A percentile compares a stretch with the other conserved stretches of the same genome.
These are phyloP conservation scores for Termitomyces sp. DNA, from an alignment of 768 basidiomycete species.

Conservation along the genomic window DNA sequence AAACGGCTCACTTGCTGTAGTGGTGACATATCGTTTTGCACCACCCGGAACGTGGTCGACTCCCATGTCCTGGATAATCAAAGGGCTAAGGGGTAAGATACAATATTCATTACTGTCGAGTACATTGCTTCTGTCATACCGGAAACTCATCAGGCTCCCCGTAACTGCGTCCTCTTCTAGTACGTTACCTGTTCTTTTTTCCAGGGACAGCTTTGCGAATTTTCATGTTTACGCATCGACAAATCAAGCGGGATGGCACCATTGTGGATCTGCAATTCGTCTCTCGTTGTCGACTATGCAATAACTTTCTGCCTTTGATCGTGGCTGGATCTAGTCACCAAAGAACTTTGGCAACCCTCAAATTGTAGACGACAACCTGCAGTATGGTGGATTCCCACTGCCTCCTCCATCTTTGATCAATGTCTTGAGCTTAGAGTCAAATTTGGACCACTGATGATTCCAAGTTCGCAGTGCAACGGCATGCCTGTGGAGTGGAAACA, in stretches of 20 bases:
- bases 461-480: background rate
- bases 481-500: background rate
- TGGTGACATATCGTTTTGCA: background rate
- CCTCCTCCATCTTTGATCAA: background rate
- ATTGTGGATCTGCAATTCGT: too few species aligned
- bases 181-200: background rate
- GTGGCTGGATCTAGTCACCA: too few species aligned
- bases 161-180: conserved; percentile 51
- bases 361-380: too few species aligned
- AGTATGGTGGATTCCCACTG: too few species aligned
- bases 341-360: too few species aligned
- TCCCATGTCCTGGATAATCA: conserved; percentile 61
- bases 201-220: background rate
- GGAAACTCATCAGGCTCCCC: conserved; percentile 47
- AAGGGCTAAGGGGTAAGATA: conserved; percentile 43
- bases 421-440: background rate
- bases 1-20: background rate
- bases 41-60: conserved; percentile 30
- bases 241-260: too few species aligned
- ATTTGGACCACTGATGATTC: background rate
- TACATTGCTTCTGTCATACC: conserved; percentile 8
- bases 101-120: background rate
- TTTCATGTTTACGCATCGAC: background rate
- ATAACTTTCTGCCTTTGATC: too few species aligned
- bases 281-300: too few species aligned